Percentiles rank a stretch among this genome's conserved stretches.
Evolutionary conservation across 2,329 filamentous ascomycete species (phyloP).

Genomic region (Chalaropsis ovoidea): DNA sequence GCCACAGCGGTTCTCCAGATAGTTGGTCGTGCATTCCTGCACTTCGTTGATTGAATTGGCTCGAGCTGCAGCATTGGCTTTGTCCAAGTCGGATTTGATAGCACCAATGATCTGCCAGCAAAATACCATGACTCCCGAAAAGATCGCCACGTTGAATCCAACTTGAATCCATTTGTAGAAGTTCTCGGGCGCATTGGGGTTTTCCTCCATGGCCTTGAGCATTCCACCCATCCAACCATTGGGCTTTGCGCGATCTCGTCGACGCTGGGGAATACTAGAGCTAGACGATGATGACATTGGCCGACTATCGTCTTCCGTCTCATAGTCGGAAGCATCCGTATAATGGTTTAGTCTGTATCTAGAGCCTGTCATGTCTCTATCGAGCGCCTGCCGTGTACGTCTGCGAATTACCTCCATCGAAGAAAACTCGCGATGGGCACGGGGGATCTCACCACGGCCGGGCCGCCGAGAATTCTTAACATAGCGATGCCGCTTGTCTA

Average conservation of each 20-base stretch:
- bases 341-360: slow-evolving; percentile 33
- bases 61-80: slow-evolving; percentile 59
- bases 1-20: slow-evolving; percentile 63
- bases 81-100: slow-evolving; percentile 63
- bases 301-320: slow-evolving; percentile 38
- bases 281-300: slow-evolving; percentile 21
- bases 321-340: slow-evolving; percentile 40
- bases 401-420: slow-evolving; percentile 42
- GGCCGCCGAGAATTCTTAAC: slow-evolving; percentile 37
- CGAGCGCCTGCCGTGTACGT: slow-evolving; percentile 43
- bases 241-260: slow-evolving; percentile 23
- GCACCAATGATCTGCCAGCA: slow-evolving; percentile 59
- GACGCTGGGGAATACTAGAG: slow-evolving; percentile 27
- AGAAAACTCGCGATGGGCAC: slow-evolving; percentile 36
- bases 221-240: slow-evolving; percentile 36
- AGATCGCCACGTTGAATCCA: slow-evolving; percentile 53
- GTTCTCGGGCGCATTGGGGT: slow-evolving; percentile 50
- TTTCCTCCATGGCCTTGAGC: slow-evolving; percentile 44
- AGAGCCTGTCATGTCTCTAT: slow-evolving; percentile 44
- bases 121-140: slow-evolving; percentile 50
- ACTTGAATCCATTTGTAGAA: slow-evolving; percentile 51
- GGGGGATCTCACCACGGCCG: slow-evolving; percentile 55
- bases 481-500: slow-evolving; percentile 40
- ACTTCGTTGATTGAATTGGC: slow-evolving; percentile 62
- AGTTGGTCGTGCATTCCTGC: slow-evolving; percentile 61